Evolutionary conservation across 1,139 yeast species (phyloP).

Genomic region (Blastobotrys apis): DNA sequence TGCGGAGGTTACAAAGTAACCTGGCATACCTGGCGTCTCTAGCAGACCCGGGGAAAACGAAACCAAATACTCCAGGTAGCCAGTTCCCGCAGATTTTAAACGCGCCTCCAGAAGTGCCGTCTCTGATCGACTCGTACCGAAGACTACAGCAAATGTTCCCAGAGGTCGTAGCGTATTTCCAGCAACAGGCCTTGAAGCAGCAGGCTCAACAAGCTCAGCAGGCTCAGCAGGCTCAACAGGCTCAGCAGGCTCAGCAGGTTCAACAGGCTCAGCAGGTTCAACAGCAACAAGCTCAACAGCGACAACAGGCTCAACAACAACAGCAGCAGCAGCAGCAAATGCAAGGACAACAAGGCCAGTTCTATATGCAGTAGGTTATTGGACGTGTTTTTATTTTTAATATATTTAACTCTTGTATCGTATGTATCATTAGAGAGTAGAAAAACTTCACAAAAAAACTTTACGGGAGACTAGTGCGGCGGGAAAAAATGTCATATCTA

Average conservation of each 20-base stretch:
- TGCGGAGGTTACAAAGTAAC: constrained; percentile 35
- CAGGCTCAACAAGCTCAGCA: constrained; percentile 24
- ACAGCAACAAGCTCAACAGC: constrained; percentile 16
- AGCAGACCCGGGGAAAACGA: constrained; percentile 26
- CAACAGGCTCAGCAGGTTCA: constrained; percentile 13
- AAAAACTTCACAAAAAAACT: no score
- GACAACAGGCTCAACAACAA: constrained; percentile 7
- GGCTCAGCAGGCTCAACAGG: constrained; percentile 21
- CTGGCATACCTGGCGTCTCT: constrained; percentile 31
- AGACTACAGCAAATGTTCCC: constrained; percentile 31
- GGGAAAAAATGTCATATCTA: no score
- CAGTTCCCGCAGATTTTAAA: constrained; percentile 30
- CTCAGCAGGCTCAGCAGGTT: not conserved
- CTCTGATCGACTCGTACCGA: constrained; percentile 29
- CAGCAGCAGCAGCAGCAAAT: constrained; percentile 4
- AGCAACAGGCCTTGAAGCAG: constrained; percentile 24
- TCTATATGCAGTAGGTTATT: constrained; percentile 3
- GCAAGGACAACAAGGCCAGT: constrained; percentile 11
- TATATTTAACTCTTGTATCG: not conserved
- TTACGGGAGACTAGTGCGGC: no score
- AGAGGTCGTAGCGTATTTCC: constrained; percentile 27
- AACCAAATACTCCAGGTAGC: constrained; percentile 20
- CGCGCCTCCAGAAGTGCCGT: constrained; percentile 33
- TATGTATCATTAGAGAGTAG: no score
- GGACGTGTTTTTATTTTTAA: not conserved